Percentiles rank a stretch among this genome's conserved stretches.
Conservation (phyloP, 202 grass and related monocot species). For the Carex arenaria region DNA sequence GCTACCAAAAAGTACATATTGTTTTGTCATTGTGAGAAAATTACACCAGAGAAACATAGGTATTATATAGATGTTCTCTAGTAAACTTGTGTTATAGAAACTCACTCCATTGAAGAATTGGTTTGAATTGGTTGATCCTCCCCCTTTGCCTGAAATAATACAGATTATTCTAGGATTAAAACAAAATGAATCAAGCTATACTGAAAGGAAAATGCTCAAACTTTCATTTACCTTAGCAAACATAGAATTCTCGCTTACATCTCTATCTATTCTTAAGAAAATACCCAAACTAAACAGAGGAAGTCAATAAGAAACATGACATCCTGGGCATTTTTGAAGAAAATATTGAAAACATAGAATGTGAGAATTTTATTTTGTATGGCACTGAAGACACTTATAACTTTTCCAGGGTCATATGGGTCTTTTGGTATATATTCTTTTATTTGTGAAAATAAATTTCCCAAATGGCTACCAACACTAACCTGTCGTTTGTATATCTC, state of each 20-base stretch:
- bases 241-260: slow-evolving; percentile 9
- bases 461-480: slow-evolving; percentile 10
- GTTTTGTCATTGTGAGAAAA: neutral
- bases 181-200: neutral
- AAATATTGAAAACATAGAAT: neutral
- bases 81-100: slow-evolving; percentile 15
- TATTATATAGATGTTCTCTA: slow-evolving; percentile 7
- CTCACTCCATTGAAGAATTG: slow-evolving; percentile 51
- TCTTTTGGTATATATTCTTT: slow-evolving; percentile 14
- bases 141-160: slow-evolving; percentile 40
- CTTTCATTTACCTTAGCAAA: neutral
- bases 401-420: neutral
- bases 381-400: neutral
- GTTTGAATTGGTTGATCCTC: slow-evolving; percentile 42
- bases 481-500: slow-evolving; percentile 94
- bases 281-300: neutral
- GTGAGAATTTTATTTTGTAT: neutral
- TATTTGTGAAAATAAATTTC: slow-evolving; percentile 1
- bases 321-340: neutral
- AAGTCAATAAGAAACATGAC: neutral
- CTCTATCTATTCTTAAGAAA: neutral
- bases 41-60: slow-evolving; percentile 3
- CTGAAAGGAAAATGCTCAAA: neutral
- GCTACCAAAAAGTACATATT: neutral
- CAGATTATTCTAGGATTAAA: slow-evolving; percentile 3